These are phyloP conservation scores for Coemansia sp. DNA, from an alignment of 192 early-diverging fungal genomes.

Conservation along the genomic window DNA sequence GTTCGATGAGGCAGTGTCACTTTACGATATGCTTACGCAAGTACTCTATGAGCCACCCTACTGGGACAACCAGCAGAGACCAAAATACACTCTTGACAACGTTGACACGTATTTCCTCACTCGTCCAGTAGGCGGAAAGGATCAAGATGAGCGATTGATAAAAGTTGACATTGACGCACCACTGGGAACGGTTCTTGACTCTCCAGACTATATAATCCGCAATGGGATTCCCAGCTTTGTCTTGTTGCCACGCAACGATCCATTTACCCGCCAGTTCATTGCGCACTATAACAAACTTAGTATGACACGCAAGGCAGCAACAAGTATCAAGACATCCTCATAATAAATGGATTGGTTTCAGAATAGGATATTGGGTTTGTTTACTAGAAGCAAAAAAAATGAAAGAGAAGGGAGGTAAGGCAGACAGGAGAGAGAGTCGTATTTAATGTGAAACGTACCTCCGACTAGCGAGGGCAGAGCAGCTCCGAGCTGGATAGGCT, in stretches of 20 bases:
- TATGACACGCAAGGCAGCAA: constrained; percentile 18
- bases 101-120: constrained; percentile 83
- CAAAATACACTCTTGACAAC: constrained; percentile 65
- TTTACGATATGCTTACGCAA: constrained; percentile 77
- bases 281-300: constrained; percentile 60
- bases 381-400: too few relatives aligned
- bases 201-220: constrained; percentile 68
- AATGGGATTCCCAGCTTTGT: constrained; percentile 87
- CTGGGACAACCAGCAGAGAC: constrained; percentile 70
- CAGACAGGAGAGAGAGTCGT: too few relatives aligned
- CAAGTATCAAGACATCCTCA: constrained; percentile 3
- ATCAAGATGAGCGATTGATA: constrained; percentile 61
- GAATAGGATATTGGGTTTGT: too few relatives aligned
- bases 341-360: too few relatives aligned
- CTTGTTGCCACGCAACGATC: constrained; percentile 67
- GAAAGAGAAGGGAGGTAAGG: too few relatives aligned
- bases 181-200: constrained; percentile 63
- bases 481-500: too few relatives aligned
- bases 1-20: constrained; percentile 81
- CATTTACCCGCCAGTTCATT: constrained; percentile 66
- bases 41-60: constrained; percentile 79
- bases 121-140: constrained; percentile 43
- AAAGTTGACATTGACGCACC: constrained; percentile 63
- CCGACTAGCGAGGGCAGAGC: too few relatives aligned
- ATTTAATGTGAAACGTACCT: too few relatives aligned